These are phyloP conservation scores for Syzygium syzygioides DNA, from an alignment of 441 rosid species.

Conservation along the genomic window DNA sequence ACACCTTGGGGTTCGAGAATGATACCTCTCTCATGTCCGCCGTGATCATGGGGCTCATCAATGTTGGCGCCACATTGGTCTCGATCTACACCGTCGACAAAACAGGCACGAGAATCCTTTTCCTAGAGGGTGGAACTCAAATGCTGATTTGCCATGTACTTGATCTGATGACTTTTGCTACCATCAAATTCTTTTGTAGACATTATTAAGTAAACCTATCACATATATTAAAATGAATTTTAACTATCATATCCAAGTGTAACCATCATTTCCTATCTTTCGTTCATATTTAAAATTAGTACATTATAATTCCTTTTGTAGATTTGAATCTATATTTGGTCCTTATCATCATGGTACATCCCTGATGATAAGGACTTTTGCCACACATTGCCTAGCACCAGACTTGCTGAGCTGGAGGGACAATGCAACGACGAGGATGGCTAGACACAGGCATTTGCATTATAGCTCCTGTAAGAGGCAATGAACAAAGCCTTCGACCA, in stretches of 20 bases:
- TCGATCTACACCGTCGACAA: too few relatives aligned
- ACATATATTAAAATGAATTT: background rate
- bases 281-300: background rate
- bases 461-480: background rate
- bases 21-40: too few relatives aligned
- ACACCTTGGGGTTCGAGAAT: too few relatives aligned
- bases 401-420: background rate
- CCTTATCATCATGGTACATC: background rate
- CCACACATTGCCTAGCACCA: background rate
- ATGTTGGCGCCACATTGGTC: too few relatives aligned
- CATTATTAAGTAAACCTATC: background rate
- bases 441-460: background rate
- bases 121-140: constrained; percentile 74
- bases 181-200: background rate
- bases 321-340: background rate
- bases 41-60: too few relatives aligned
- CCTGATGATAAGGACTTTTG: background rate
- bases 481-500: background rate
- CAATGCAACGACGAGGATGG: background rate
- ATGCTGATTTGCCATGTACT: constrained; percentile 76
- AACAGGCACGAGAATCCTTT: constrained; percentile 47
- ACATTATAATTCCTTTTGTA: background rate
- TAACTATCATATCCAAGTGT: background rate
- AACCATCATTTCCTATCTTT: background rate
- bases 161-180: background rate